A percentile compares a stretch with the other conserved stretches of the same genome.
Evolutionary conservation across 495 filamentous ascomycete species (phyloP).

Genomic region (Neurospora cerealis): DNA sequence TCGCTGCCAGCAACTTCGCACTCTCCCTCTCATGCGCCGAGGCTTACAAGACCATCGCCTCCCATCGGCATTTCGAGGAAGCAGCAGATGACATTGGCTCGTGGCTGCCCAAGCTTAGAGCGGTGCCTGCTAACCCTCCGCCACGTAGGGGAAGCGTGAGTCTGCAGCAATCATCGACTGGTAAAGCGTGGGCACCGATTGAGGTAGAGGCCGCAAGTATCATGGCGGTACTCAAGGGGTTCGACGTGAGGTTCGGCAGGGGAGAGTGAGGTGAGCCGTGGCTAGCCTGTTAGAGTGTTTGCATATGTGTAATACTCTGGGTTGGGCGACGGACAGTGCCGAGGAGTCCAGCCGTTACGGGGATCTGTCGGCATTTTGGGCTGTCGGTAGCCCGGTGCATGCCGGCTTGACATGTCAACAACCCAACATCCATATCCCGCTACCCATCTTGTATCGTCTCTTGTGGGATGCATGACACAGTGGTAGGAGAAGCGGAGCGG

Average conservation of each 20-base stretch:
- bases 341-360: not conserved
- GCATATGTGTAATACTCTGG: not conserved
- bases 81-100: constrained; percentile 64
- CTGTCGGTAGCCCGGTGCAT: not conserved
- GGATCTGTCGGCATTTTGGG: not conserved
- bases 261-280: constrained; percentile 11
- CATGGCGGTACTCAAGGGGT: constrained; percentile 73
- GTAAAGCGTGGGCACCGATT: constrained; percentile 40
- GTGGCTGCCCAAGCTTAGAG: constrained; percentile 66
- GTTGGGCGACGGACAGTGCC: not conserved
- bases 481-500: not conserved
- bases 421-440: not conserved
- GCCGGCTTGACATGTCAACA: not conserved
- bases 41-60: constrained; percentile 70
- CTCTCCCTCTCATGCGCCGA: constrained; percentile 59
- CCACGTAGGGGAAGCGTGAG: constrained; percentile 2
- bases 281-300: not conserved
- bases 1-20: constrained; percentile 1
- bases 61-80: constrained; percentile 68
- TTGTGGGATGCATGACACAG: not conserved
- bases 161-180: constrained; percentile 3
- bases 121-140: constrained; percentile 32
- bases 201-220: constrained; percentile 82
- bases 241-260: constrained; percentile 66
- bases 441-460: not conserved